These are phyloP conservation scores for Barnettozyma populi DNA, from an alignment of 805 yeast genomes.

Conservation along the genomic window DNA sequence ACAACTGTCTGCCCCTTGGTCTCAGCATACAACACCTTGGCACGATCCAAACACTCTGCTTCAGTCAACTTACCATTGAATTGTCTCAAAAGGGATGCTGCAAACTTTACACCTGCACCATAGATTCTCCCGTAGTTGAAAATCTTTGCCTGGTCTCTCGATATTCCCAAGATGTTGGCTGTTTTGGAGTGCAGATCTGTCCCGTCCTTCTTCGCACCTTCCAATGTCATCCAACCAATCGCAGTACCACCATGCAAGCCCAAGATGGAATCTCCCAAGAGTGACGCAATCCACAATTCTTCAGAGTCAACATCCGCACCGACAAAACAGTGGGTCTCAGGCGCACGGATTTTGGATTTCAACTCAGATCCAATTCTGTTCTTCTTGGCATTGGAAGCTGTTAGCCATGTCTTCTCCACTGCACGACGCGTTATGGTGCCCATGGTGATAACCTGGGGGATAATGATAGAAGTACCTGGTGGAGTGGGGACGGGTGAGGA, in stretches of 20 bases:
- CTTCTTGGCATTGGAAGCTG: slow-evolving; percentile 90
- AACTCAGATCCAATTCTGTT: slow-evolving; percentile 89
- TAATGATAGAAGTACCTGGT: slow-evolving; percentile 40
- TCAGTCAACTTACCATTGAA: slow-evolving; percentile 71
- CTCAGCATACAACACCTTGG: slow-evolving; percentile 62
- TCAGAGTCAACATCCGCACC: slow-evolving; percentile 99
- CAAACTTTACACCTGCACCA: slow-evolving; percentile 95
- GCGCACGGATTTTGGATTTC: slow-evolving; percentile 82
- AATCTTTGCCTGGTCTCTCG: slow-evolving; percentile 87
- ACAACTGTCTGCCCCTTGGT: slow-evolving; percentile 68
- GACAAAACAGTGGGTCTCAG: slow-evolving; percentile 82
- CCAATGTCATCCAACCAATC: slow-evolving; percentile 98
- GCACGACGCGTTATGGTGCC: slow-evolving; percentile 97
- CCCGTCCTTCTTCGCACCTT: slow-evolving; percentile 86
- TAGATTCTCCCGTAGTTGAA: slow-evolving; percentile 96
- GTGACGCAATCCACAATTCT: slow-evolving; percentile 95
- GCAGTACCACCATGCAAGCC: slow-evolving; percentile 94
- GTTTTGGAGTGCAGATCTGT: slow-evolving; percentile 96
- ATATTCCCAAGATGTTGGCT: slow-evolving; percentile 81
- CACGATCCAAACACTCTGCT: slow-evolving; percentile 57
- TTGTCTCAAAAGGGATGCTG: slow-evolving; percentile 74
- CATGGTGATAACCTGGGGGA: slow-evolving; percentile 86
- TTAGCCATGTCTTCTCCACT: slow-evolving; percentile 95
- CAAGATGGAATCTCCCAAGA: slow-evolving; percentile 88
- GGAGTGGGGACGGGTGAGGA: not conserved